Evolutionary conservation across 1,284 basidiomycete species (phyloP).

Genomic region (Cutaneotrichosporon cyanovorans): DNA sequence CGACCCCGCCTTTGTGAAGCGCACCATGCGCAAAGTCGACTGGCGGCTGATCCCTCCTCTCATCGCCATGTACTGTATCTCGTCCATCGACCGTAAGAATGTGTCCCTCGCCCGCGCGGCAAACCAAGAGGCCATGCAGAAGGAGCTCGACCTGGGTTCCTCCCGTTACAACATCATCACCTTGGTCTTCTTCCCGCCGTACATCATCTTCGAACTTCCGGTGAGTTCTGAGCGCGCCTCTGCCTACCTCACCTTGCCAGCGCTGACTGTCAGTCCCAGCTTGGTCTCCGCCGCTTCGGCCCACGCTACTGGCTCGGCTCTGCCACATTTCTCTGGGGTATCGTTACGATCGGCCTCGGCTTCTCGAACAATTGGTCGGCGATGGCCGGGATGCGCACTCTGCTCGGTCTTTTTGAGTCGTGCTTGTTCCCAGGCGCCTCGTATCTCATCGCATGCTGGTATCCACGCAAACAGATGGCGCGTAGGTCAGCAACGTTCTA

Average conservation of each 20-base stretch:
- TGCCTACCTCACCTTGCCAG: no score
- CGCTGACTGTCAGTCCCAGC: slow-evolving; percentile 7
- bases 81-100: slow-evolving; percentile 18
- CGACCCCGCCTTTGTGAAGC: slow-evolving; percentile 4
- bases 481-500: slow-evolving; percentile 43
- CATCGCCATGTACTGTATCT: slow-evolving; percentile 16
- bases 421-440: slow-evolving; percentile 41
- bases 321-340: slow-evolving; percentile 35
- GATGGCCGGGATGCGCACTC: slow-evolving; percentile 41
- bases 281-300: slow-evolving; percentile 21
- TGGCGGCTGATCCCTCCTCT: slow-evolving; percentile 13
- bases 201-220: slow-evolving; percentile 32
- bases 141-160: slow-evolving; percentile 11
- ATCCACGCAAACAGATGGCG: slow-evolving; percentile 47
- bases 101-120: slow-evolving; percentile 18
- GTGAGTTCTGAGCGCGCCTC: slow-evolving; percentile 1
- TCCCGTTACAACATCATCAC: slow-evolving; percentile 41
- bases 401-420: slow-evolving; percentile 43
- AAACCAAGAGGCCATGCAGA: slow-evolving; percentile 9
- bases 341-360: slow-evolving; percentile 42
- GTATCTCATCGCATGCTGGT: slow-evolving; percentile 46
- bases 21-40: slow-evolving; percentile 11
- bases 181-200: slow-evolving; percentile 27
- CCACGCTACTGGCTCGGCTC: slow-evolving; percentile 9
- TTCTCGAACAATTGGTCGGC: slow-evolving; percentile 36